A percentile compares a stretch with the other conserved stretches of the same genome.
Conservation (phyloP, 371 early-diverging fungal genomes). For the Coemansia linderi region DNA sequence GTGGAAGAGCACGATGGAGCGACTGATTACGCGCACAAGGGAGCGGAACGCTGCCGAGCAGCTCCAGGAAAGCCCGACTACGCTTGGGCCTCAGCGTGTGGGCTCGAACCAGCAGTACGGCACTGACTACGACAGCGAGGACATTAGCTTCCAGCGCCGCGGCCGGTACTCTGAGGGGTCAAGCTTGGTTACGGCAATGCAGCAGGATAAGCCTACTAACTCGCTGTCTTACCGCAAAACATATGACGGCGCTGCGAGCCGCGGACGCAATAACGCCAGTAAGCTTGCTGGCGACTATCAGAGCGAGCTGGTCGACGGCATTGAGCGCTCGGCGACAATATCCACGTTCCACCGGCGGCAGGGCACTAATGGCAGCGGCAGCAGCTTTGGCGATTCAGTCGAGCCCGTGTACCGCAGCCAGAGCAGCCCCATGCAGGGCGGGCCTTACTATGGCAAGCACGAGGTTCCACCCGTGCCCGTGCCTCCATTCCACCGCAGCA, state of each 20-base stretch:
- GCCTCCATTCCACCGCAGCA: slow-evolving; percentile 26
- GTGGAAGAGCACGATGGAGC: slow-evolving; percentile 79
- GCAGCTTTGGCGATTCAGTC: slow-evolving; percentile 28
- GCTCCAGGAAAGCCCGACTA: slow-evolving; percentile 9
- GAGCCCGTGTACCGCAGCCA: slow-evolving; percentile 16
- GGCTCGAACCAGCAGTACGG: slow-evolving; percentile 22
- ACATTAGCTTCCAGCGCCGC: slow-evolving; percentile 30
- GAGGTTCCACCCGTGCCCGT: slow-evolving; percentile 38
- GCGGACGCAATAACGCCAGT: slow-evolving; percentile 22
- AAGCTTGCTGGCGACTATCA: slow-evolving; percentile 44
- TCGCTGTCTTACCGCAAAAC: slow-evolving; percentile 50
- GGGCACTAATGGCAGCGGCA: slow-evolving; percentile 37
- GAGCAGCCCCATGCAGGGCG: slow-evolving; percentile 40
- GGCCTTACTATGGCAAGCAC: slow-evolving; percentile 21
- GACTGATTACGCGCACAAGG: slow-evolving; percentile 55
- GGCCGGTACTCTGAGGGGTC: slow-evolving; percentile 51
- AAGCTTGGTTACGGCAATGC: slow-evolving; percentile 44
- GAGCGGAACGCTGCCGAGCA: slow-evolving; percentile 26
- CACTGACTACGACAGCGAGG: slow-evolving; percentile 49
- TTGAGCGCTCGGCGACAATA: slow-evolving; percentile 50
- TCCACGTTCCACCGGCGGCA: slow-evolving; percentile 41
- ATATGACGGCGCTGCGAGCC: slow-evolving; percentile 38
- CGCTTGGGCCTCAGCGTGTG: slow-evolving; percentile 25
- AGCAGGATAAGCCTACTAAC: slow-evolving; percentile 36
- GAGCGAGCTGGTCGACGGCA: slow-evolving; percentile 39